phyloP scores from a whole-genome alignment of 148 eudicot genomes.

The Rhododendron kiyosumense region DNA sequence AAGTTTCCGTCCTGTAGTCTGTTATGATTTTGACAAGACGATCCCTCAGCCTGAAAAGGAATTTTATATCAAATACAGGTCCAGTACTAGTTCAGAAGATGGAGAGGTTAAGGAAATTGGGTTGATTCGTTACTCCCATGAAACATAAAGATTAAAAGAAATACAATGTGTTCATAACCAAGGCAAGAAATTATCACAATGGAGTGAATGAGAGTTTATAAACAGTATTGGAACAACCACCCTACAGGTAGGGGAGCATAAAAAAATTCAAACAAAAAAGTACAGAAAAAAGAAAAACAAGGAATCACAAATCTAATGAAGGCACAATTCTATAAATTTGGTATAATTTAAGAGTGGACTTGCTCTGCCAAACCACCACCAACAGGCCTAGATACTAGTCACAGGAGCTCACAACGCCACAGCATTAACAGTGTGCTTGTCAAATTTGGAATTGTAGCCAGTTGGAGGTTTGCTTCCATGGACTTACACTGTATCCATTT shows the following conservation, averaged over 20 bases:
- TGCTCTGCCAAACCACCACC: neutral
- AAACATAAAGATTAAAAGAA: neutral
- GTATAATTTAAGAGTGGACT: neutral
- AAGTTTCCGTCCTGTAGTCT: slow-evolving; percentile 94
- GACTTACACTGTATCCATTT: neutral
- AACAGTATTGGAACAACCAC: neutral
- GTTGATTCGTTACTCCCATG: neutral
- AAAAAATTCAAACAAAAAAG: neutral
- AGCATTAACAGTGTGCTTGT: neutral
- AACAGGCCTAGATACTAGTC: neutral
- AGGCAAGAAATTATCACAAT: neutral
- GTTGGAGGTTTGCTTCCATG: neutral
- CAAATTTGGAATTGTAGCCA: neutral
- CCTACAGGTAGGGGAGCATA: neutral
- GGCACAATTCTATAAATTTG: neutral
- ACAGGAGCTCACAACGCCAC: neutral
- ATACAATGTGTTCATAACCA: neutral
- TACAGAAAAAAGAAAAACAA: neutral
- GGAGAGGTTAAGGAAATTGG: neutral
- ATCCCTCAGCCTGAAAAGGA: slow-evolving; percentile 69
- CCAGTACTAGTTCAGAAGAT: neutral
- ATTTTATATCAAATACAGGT: neutral
- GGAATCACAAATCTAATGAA: neutral
- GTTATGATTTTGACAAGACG: slow-evolving; percentile 90
- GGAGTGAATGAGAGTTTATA: neutral